These are phyloP conservation scores for Suillus variegatus DNA, from an alignment of 768 basidiomycete genomes.

Conservation along the genomic window DNA sequence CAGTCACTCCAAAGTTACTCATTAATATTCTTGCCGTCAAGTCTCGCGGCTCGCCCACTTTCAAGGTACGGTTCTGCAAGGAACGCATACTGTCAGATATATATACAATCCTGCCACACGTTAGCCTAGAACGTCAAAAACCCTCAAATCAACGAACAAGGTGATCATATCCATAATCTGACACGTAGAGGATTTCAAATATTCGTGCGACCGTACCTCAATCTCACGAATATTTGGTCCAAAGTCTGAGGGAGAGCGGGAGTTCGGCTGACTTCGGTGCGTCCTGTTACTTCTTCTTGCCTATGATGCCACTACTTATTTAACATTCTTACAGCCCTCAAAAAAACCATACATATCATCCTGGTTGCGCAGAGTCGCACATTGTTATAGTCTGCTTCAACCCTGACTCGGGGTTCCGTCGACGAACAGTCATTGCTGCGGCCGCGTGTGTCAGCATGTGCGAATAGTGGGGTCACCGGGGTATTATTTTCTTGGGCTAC, in stretches of 20 bases:
- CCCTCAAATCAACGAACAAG: too few species aligned
- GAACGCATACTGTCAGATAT: not conserved
- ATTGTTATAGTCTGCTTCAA: not conserved
- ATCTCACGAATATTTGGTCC: not conserved
- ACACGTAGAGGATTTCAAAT: not conserved
- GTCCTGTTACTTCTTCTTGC: not conserved
- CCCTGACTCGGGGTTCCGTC: not conserved
- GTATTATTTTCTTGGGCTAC: not conserved
- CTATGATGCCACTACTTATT: not conserved
- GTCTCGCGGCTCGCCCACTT: not conserved
- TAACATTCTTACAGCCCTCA: not conserved
- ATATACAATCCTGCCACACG: not conserved
- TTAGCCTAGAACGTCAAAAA: not conserved
- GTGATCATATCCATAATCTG: not conserved
- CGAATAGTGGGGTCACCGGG: not conserved
- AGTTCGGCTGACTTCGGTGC: not conserved
- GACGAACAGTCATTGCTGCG: not conserved
- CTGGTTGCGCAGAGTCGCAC: not conserved
- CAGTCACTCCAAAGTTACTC: not conserved
- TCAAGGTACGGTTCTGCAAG: not conserved
- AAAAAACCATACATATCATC: not conserved
- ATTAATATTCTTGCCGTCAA: not conserved
- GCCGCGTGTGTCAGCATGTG: not conserved
- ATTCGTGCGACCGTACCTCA: not conserved
- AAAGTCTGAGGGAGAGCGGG: not conserved